Evolutionary conservation across 257 asterid genomes (phyloP).

Genomic region (Lavandula angustifolia): DNA sequence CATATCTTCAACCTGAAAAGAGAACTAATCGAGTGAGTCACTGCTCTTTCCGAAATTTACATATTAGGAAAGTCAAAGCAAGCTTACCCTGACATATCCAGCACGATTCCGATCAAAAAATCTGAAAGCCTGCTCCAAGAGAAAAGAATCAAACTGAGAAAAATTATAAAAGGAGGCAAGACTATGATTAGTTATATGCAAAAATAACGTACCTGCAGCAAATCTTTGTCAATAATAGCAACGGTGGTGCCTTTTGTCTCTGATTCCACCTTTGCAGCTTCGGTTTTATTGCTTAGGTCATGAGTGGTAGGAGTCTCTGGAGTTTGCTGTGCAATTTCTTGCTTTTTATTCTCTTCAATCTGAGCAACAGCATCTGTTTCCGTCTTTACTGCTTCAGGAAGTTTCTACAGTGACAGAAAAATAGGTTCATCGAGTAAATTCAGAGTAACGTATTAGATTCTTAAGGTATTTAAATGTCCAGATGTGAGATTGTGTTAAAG

Average conservation of each 20-base stretch:
- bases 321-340: slow-evolving; percentile 36
- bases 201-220: slow-evolving; percentile 60
- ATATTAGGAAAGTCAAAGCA: background rate
- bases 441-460: background rate
- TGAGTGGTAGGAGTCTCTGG: slow-evolving; percentile 34
- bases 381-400: slow-evolving; percentile 38
- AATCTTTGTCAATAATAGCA: slow-evolving; percentile 58
- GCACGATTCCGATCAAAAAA: slow-evolving; percentile 90
- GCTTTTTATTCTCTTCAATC: slow-evolving; percentile 37
- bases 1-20: slow-evolving; percentile 86
- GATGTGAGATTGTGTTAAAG: background rate
- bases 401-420: slow-evolving; percentile 41
- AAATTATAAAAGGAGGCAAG: background rate
- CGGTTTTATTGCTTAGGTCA: slow-evolving; percentile 42
- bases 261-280: slow-evolving; percentile 44
- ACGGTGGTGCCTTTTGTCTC: slow-evolving; percentile 39
- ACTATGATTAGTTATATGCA: slow-evolving; percentile 13
- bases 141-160: slow-evolving; percentile 20
- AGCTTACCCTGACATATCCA: slow-evolving; percentile 76
- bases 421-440: slow-evolving; percentile 12
- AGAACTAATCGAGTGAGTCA: slow-evolving; percentile 19
- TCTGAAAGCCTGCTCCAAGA: slow-evolving; percentile 77
- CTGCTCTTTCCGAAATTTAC: background rate
- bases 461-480: background rate
- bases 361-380: slow-evolving; percentile 37